Evolutionary conservation across 2,329 filamentous ascomycete genomes (phyloP).

Genomic region (Huntiella moniliformis): DNA sequence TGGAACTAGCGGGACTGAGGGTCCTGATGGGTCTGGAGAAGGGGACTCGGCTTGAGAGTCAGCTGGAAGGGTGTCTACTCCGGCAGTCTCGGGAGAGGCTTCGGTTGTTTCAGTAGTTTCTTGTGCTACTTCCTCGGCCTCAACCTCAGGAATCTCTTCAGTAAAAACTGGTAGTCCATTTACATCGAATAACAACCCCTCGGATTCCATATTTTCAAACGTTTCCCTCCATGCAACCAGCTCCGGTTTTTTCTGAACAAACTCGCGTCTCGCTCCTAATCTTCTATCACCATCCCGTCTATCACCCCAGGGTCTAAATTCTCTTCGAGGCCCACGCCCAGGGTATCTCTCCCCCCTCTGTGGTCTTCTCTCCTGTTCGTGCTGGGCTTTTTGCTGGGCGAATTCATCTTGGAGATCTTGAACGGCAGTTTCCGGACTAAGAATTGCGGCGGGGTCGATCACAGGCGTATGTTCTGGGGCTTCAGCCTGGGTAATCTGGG

Average conservation of each 20-base stretch:
- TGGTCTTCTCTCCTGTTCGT: neutral
- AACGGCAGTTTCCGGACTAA: neutral
- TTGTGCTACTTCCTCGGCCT: neutral
- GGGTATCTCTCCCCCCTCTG: too few species aligned
- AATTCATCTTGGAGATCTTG: neutral
- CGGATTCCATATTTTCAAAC: constrained; percentile 5
- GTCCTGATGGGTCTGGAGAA: too few species aligned
- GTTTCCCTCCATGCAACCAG: neutral
- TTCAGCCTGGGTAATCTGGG: too few species aligned
- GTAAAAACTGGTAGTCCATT: neutral
- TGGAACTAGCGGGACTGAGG: neutral
- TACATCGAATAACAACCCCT: constrained; percentile 10
- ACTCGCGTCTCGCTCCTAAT: neutral
- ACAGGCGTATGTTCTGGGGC: too few species aligned
- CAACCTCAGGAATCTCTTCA: neutral
- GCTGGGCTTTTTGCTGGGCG: neutral
- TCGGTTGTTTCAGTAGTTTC: too few species aligned
- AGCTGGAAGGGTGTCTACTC: too few species aligned
- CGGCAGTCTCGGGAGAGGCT: too few species aligned
- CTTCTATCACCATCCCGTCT: neutral
- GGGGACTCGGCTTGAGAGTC: too few species aligned
- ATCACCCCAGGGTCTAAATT: too few species aligned
- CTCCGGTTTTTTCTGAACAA: neutral
- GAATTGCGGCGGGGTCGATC: too few species aligned
- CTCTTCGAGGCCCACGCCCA: too few species aligned